These are phyloP conservation scores for Annulohypoxylon bovei DNA, from an alignment of 495 filamentous ascomycete genomes.

Conservation along the genomic window DNA sequence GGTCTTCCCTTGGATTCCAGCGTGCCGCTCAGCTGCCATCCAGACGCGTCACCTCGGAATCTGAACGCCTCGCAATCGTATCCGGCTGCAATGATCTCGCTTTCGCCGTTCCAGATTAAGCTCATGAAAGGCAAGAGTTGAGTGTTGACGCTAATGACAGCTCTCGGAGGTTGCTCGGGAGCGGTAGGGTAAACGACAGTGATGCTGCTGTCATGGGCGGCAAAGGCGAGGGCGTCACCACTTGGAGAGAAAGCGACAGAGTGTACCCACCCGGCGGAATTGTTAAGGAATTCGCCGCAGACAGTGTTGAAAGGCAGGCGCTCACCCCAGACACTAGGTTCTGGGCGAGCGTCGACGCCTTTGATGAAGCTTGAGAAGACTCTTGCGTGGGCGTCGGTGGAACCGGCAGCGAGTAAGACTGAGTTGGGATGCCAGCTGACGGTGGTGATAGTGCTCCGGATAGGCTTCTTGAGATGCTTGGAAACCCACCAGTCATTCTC, in stretches of 20 bases:
- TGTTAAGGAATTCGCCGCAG: constrained; percentile 94
- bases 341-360: constrained; percentile 86
- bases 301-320: constrained; percentile 96
- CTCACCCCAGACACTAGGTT: constrained; percentile 93
- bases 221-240: constrained; percentile 89
- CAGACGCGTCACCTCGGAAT: constrained; percentile 80
- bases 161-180: constrained; percentile 88
- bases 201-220: constrained; percentile 92
- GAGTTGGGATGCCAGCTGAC: constrained; percentile 97
- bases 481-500: constrained; percentile 99
- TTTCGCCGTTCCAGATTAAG: constrained; percentile 90
- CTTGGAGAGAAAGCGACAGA: constrained; percentile 89
- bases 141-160: constrained; percentile 87
- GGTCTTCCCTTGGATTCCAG: constrained; percentile 82
- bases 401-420: constrained; percentile 91
- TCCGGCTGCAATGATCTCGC: constrained; percentile 93
- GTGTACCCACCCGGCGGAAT: constrained; percentile 96
- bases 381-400: constrained; percentile 95
- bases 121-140: constrained; percentile 91
- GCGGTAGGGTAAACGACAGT: constrained; percentile 95
- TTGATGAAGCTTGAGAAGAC: constrained; percentile 98
- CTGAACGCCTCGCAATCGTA: constrained; percentile 97
- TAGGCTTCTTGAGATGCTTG: constrained; percentile 98
- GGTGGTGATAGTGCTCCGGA: constrained; percentile 93
- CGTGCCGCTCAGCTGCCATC: constrained; percentile 87